phyloP scores from a whole-genome alignment of 1,284 basidiomycete species.

The Exobasidium rhododendri region DNA sequence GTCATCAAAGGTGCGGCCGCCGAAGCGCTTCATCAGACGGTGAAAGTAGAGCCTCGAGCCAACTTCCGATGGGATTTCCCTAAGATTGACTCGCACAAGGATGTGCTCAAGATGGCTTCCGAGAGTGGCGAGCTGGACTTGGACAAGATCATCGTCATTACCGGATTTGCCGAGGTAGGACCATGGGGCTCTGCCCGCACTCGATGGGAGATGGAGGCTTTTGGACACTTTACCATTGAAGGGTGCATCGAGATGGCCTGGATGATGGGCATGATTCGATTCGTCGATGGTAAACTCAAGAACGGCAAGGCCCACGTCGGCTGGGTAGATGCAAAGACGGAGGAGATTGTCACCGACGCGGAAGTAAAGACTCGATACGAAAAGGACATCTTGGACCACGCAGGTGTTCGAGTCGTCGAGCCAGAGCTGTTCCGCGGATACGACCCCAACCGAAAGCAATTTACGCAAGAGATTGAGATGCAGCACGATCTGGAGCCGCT shows the following conservation, averaged over 20 bases:
- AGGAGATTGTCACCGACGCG: slow-evolving; percentile 96
- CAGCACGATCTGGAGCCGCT: slow-evolving; percentile 94
- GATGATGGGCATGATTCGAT: slow-evolving; percentile 98
- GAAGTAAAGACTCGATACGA: slow-evolving; percentile 91
- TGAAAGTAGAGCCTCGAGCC: slow-evolving; percentile 88
- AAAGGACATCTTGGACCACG: slow-evolving; percentile 84
- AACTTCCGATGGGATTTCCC: slow-evolving; percentile 98
- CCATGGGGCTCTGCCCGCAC: slow-evolving; percentile 97
- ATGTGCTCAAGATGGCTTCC: slow-evolving; percentile 58
- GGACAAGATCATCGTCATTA: slow-evolving; percentile 90
- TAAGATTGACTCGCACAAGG: slow-evolving; percentile 57
- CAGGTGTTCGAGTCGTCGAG: slow-evolving; percentile 95
- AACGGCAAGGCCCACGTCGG: slow-evolving; percentile 77
- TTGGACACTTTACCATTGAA: slow-evolving; percentile 64
- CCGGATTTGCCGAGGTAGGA: slow-evolving; percentile 96
- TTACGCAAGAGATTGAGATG: slow-evolving; percentile 94
- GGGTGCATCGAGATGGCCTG: slow-evolving; percentile 99
- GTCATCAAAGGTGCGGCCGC: slow-evolving; percentile 84
- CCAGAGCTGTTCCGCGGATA: slow-evolving; percentile 96
- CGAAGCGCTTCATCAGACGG: slow-evolving; percentile 86
- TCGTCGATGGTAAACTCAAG: slow-evolving; percentile 94
- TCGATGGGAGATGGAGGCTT: slow-evolving; percentile 74
- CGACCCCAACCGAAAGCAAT: slow-evolving; percentile 92
- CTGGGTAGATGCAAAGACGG: slow-evolving; percentile 94
- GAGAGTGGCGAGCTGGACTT: slow-evolving; percentile 66